phyloP scores from a whole-genome alignment of 108 stramenopile genomes.

The Nitzschia sp. region DNA sequence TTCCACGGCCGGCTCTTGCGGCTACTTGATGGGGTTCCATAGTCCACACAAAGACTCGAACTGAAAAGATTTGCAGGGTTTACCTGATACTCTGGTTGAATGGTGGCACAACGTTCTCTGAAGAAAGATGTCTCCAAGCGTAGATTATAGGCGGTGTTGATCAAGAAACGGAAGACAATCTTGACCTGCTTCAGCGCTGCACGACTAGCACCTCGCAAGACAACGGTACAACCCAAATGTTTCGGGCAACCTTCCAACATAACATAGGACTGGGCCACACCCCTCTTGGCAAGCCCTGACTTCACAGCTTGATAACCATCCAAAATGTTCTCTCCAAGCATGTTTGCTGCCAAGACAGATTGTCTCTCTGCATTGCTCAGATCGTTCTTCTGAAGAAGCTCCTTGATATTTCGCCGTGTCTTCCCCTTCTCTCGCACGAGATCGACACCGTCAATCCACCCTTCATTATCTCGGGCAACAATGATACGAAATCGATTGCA shows the following conservation, averaged over 20 bases:
- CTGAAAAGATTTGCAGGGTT: conserved; percentile 48
- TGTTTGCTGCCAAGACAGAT: conserved; percentile 72
- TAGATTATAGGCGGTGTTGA: conserved; percentile 91
- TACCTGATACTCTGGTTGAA: conserved; percentile 53
- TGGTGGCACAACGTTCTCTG: conserved; percentile 75
- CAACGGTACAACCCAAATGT: conserved; percentile 86
- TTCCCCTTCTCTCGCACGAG: not conserved
- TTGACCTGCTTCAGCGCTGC: conserved; percentile 87
- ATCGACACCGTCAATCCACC: conserved; percentile 48
- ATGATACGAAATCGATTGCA: conserved; percentile 85
- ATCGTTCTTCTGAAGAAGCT: conserved; percentile 40
- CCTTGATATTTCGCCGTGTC: conserved; percentile 43
- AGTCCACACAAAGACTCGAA: conserved; percentile 80
- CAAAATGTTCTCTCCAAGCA: conserved; percentile 71
- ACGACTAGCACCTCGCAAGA: conserved; percentile 82
- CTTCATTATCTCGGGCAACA: conserved; percentile 82
- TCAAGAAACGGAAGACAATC: conserved; percentile 75
- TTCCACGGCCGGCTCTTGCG: conserved; percentile 83
- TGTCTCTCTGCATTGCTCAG: conserved; percentile 68
- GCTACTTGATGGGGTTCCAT: conserved; percentile 61
- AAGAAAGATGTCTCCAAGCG: conserved; percentile 91
- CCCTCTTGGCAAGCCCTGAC: conserved; percentile 76
- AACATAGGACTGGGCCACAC: conserved; percentile 76
- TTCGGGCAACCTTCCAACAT: conserved; percentile 93
- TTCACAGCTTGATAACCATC: conserved; percentile 83